Evolutionary conservation across 768 basidiomycete species (phyloP), one percentile per base, ranked within the genome.

Genomic region (Hysterangium stoloniferum): DNA sequence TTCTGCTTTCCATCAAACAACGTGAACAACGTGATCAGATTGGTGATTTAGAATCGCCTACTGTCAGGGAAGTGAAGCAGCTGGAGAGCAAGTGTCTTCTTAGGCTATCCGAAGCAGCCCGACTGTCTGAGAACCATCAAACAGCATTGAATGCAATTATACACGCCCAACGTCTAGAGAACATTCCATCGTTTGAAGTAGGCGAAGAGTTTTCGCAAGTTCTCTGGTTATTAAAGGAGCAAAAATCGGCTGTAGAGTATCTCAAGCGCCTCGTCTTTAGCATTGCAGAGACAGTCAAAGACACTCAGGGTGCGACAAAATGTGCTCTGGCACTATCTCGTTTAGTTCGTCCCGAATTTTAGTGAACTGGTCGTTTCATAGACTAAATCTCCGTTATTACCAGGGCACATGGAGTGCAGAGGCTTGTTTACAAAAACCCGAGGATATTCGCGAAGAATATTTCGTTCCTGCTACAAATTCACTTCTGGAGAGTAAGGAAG

Each of bases 371-470:
- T 9, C 20, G 3, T 3, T 6, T 38, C 45, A 27, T 42, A 35
- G 5, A 32, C 8, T 20, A 5, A 9, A 0, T 24, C 33, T 34
- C 17, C 40, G 29, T 48, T n/a, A n/a, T n/a, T n/a, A n/a, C n/a
- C 56, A 97, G 92, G 96, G 95, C 8, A 74, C 84, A 9, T 99
- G 96, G 96, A 84, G 79, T 20, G 78, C 89, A 6, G 82, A 88
- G 58, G 92, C 96, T 1, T 86, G 86, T 52, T 64, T 95, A 24
- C 82, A 86, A 58, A 86, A 85, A 41, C 81, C 92, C 0, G 70
- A 74, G 13, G 76, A 82, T 25, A 91, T 96, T 46, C 76, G 77
- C 54, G 59, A 68, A 0, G 70, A 73, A 3, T 94, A 79, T 62
- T 98, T 98, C 61, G 69, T 76, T 15, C 72, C 74, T 0, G 88